phyloP scores from a whole-genome alignment of 2,329 filamentous ascomycete species.

The Atkinsonella texensis region DNA sequence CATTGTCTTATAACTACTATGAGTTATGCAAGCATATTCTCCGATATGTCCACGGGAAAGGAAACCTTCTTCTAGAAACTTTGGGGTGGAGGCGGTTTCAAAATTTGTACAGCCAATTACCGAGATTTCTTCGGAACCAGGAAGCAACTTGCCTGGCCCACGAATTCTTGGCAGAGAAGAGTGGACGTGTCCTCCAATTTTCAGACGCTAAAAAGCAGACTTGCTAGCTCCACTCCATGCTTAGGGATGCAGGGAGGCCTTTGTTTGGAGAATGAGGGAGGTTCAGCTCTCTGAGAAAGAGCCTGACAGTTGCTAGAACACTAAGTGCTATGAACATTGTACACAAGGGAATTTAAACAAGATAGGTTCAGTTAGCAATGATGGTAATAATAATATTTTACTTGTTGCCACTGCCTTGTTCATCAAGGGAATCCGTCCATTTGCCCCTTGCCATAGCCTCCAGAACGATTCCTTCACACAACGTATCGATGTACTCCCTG shows the following conservation, averaged over 20 bases:
- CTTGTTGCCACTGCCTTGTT: no score
- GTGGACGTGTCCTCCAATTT: slow-evolving; percentile 29
- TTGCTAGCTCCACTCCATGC: slow-evolving; percentile 40
- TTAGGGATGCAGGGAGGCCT: slow-evolving; percentile 40
- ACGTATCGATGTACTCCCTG: no score
- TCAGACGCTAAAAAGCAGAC: slow-evolving; percentile 35
- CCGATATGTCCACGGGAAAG: slow-evolving; percentile 39
- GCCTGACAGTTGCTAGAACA: background rate
- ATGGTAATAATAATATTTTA: no score
- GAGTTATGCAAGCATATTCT: slow-evolving; percentile 32
- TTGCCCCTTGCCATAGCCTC: no score
- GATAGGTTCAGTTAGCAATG: no score
- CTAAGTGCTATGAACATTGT: no score
- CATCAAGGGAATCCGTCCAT: no score
- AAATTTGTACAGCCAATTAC: slow-evolving; percentile 41
- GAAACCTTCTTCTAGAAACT: slow-evolving; percentile 32
- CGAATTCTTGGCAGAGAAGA: slow-evolving; percentile 42
- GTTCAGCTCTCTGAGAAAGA: background rate
- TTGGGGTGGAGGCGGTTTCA: slow-evolving; percentile 42
- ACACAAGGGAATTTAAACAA: no score
- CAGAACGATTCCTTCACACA: no score
- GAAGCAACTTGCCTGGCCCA: slow-evolving; percentile 42
- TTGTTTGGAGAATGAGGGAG: slow-evolving; percentile 22
- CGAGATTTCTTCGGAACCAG: slow-evolving; percentile 34
- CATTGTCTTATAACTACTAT: slow-evolving; percentile 35